Conservation (phyloP, 2,329 filamentous ascomycete species). For the Xylaria arbuscula region DNA sequence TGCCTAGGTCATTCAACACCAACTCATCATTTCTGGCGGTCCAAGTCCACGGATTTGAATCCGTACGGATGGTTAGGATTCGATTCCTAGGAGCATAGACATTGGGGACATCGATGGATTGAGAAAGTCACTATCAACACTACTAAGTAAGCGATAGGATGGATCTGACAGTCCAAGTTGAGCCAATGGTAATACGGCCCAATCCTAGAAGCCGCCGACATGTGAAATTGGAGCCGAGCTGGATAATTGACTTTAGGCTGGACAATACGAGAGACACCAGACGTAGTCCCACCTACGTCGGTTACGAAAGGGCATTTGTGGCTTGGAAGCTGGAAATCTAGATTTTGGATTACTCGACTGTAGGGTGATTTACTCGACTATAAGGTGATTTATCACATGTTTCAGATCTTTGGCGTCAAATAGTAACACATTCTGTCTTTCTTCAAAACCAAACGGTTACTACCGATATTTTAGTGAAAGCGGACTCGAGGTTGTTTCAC, state of each 20-base stretch:
- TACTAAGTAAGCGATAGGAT: neutral
- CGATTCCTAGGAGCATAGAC: neutral
- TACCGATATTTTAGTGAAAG: neutral
- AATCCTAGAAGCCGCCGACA: neutral
- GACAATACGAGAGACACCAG: conserved; percentile 3
- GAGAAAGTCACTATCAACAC: neutral
- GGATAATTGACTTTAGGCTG: neutral
- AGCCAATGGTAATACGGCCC: neutral
- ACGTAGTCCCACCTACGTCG: neutral
- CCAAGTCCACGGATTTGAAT: neutral
- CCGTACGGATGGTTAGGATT: neutral
- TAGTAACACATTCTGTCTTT: neutral
- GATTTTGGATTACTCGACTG: neutral
- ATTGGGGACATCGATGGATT: neutral
- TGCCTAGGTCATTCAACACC: no score
- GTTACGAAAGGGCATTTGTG: neutral
- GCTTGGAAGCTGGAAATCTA: neutral
- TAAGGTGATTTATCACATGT: conserved; percentile 7
- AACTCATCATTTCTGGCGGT: neutral
- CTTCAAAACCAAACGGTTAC: neutral
- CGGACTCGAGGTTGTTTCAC: neutral
- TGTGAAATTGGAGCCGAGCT: neutral
- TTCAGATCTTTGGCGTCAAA: neutral
- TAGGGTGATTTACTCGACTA: neutral
- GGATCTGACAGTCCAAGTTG: neutral